Evolutionary conservation across 805 yeast genomes (phyloP).

Genomic region (Peterozyma toletana): DNA sequence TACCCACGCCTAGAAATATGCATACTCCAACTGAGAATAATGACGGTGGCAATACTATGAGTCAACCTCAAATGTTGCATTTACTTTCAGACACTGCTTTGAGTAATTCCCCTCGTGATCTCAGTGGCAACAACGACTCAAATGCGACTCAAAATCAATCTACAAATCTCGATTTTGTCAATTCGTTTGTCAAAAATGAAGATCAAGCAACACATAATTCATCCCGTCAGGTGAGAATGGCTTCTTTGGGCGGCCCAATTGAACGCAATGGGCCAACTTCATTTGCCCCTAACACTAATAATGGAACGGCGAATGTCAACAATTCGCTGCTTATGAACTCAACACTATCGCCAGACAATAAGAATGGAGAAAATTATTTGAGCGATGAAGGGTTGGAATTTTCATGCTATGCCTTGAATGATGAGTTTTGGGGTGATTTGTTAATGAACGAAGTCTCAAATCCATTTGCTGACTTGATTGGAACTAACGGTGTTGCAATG

Average conservation of each 20-base stretch:
- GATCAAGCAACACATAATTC: no score
- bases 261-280: no score
- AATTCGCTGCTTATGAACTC: background rate
- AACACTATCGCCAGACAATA: background rate
- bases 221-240: no score
- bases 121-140: background rate
- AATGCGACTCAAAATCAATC: background rate
- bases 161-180: no score
- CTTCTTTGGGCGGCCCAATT: no score
- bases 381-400: slow-evolving; percentile 28
- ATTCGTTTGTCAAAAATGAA: no score
- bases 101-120: background rate
- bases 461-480: background rate
- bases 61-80: background rate
- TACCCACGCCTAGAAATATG: background rate
- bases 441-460: slow-evolving; percentile 18
- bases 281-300: background rate
- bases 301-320: background rate
- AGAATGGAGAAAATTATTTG: background rate
- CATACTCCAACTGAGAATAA: background rate
- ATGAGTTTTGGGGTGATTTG: slow-evolving; percentile 67
- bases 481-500: background rate
- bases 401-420: slow-evolving; percentile 50
- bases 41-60: no score
- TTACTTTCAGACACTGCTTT: background rate